A percentile compares a stretch with the other conserved stretches of the same genome.
phyloP scores from a whole-genome alignment of 108 stramenopile genomes.

The Fragilariopsis cylindrus region DNA sequence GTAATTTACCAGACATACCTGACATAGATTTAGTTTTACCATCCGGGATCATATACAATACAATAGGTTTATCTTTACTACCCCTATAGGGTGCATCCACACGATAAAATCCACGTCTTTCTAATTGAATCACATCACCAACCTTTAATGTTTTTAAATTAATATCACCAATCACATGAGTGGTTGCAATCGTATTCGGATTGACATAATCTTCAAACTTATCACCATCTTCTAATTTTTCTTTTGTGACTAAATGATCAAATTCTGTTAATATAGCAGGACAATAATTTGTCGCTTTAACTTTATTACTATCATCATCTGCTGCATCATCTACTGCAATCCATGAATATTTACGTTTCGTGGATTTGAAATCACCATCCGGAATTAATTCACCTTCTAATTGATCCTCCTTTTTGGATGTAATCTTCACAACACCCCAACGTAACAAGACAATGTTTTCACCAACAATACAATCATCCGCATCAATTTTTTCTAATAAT shows the following conservation, averaged over 20 bases:
- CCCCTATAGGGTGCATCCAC: conserved; percentile 83
- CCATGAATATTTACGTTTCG: conserved; percentile 95
- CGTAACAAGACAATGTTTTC: conserved; percentile 92
- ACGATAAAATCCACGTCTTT: conserved; percentile 97
- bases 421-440: conserved; percentile 93
- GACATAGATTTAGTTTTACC: conserved; percentile 96
- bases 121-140: conserved; percentile 95
- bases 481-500: conserved; percentile 90
- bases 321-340: conserved; percentile 43
- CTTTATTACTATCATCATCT: conserved; percentile 15
- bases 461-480: conserved; percentile 79
- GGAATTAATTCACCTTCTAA: conserved; percentile 76
- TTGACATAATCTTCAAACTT: conserved; percentile 95
- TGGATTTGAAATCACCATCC: conserved; percentile 90
- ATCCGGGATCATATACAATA: conserved; percentile 96
- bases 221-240: conserved; percentile 94
- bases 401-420: conserved; percentile 60
- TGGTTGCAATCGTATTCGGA: conserved; percentile 81
- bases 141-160: conserved; percentile 75
- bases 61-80: conserved; percentile 80
- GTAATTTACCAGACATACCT: conserved; percentile 84
- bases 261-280: conserved; percentile 87
- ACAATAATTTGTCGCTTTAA: conserved; percentile 33
- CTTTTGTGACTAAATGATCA: conserved; percentile 96
- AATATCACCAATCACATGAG: conserved; percentile 82